Conservation (phyloP, 176 grass and related monocot species). For the Saccharum officinarum region DNA sequence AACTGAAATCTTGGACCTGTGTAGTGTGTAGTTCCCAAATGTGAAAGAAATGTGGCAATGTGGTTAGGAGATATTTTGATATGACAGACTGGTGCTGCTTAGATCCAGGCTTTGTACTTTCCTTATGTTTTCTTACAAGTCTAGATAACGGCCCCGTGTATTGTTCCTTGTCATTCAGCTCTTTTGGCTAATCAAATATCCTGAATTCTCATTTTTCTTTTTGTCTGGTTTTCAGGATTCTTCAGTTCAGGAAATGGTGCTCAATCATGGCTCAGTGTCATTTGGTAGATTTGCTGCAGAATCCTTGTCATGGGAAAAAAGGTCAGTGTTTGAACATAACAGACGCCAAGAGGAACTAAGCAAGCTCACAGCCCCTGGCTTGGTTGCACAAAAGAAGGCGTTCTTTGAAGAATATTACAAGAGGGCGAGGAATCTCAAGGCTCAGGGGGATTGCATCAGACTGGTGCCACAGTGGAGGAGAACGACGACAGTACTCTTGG, state of each 20-base stretch:
- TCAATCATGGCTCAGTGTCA: constrained; percentile 71
- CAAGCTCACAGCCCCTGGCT: constrained; percentile 60
- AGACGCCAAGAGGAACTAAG: constrained; percentile 74
- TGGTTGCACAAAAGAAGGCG: constrained; percentile 85
- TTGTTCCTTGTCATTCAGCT: neutral
- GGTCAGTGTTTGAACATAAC: constrained; percentile 66
- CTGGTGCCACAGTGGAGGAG: constrained; percentile 21
- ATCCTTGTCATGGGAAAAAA: constrained; percentile 78
- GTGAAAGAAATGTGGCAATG: neutral
- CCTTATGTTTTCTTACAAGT: neutral
- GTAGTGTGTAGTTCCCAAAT: neutral
- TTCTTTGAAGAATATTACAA: constrained; percentile 94
- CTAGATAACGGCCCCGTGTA: neutral
- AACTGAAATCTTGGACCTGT: neutral
- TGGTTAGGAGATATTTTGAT: neutral
- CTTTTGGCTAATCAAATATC: neutral
- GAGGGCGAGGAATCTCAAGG: constrained; percentile 50
- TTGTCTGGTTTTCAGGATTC: constrained; percentile 39
- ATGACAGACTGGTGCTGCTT: constrained; percentile 1
- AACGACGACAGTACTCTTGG: neutral
- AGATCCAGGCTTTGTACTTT: neutral
- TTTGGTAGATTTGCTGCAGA: constrained; percentile 79
- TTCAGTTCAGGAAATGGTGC: constrained; percentile 61
- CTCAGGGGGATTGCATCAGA: constrained; percentile 27
- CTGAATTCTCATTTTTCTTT: neutral